Conservation (phyloP, 176 grass and related monocot genomes). For the Cymbopogon citratus region DNA sequence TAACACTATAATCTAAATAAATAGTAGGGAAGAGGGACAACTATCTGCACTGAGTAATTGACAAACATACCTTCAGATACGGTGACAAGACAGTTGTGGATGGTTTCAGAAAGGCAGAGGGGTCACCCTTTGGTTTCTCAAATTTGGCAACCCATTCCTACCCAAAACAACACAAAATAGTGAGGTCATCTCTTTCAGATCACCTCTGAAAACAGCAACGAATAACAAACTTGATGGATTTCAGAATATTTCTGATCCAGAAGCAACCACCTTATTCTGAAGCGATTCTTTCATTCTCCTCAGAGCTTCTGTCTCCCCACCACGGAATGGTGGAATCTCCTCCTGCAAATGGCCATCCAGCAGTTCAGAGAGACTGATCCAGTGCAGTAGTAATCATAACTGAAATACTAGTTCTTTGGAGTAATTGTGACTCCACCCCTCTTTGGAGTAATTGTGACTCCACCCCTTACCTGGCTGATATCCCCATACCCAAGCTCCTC, state of each 20-base stretch:
- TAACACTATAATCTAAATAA: background rate
- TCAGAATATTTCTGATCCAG: background rate
- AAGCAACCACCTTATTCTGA: slow-evolving; percentile 62
- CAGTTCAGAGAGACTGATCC: background rate
- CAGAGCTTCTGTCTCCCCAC: slow-evolving; percentile 73
- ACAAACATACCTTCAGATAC: slow-evolving; percentile 63
- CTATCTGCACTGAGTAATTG: background rate
- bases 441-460: no score
- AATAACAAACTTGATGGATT: background rate
- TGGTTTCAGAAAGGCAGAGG: slow-evolving; percentile 80
- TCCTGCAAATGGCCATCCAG: slow-evolving; percentile 41
- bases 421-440: background rate
- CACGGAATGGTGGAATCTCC: slow-evolving; percentile 61
- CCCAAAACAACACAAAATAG: background rate
- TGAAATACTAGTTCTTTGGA: background rate
- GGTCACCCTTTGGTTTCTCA: slow-evolving; percentile 94
- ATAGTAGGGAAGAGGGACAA: background rate
- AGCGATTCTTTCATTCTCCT: slow-evolving; percentile 66
- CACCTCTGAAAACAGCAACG: background rate
- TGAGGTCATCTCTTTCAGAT: background rate
- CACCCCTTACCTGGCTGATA: slow-evolving; percentile 45
- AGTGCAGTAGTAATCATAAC: background rate
- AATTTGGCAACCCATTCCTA: slow-evolving; percentile 87
- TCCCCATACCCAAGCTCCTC: slow-evolving; percentile 86
- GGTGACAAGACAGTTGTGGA: slow-evolving; percentile 79